A percentile compares a stretch with the other conserved stretches of the same genome.
Conservation (phyloP, 306 rosid genomes). For the Acacia confusa region DNA sequence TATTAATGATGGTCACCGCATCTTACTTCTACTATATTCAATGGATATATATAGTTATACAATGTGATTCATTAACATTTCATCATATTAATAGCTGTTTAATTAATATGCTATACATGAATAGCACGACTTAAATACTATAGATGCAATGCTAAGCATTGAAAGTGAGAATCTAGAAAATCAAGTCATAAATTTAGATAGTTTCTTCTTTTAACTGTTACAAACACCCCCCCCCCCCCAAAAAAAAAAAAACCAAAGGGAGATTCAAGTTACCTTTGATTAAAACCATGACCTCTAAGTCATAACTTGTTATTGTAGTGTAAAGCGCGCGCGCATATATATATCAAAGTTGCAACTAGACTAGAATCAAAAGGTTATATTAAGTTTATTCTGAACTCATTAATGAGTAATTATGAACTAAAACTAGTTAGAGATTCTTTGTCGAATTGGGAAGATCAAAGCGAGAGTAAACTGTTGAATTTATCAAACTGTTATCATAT, state of each 20-base stretch:
- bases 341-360: not conserved
- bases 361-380: not conserved
- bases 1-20: not conserved
- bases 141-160: no score
- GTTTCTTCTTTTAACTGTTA: no score
- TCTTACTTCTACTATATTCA: not conserved
- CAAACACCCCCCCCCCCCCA: no score
- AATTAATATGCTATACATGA: not conserved
- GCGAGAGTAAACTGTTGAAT: not conserved
- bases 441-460: not conserved
- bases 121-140: no score
- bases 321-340: not conserved
- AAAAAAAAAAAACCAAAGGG: no score
- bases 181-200: not conserved
- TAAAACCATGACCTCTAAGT: not conserved
- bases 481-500: not conserved
- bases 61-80: not conserved
- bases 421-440: not conserved
- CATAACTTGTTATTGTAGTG: not conserved
- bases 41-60: not conserved
- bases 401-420: not conserved
- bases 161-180: not conserved
- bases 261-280: not conserved
- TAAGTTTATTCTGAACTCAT: not conserved
- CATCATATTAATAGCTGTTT: not conserved